Base-by-base conservation (phyloP, 2,329 filamentous ascomycete genomes). In the Monilinia vaccinii-corymbosi region DNA sequence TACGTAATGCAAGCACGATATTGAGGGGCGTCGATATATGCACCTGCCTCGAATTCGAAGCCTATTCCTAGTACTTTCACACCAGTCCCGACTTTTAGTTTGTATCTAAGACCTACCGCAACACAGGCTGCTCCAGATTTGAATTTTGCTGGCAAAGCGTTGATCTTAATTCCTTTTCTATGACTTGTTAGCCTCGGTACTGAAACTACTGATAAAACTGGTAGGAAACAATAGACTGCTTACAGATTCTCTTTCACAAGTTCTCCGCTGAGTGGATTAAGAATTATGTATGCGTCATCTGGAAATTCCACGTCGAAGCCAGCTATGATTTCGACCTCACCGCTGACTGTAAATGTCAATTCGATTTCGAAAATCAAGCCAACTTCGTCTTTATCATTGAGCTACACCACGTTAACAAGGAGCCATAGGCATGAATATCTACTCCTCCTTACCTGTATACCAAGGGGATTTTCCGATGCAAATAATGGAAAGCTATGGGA, bases 11-110 rank as follows among this genome's bases (percentile, higher is more conserved):
- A 61, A 21, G 61, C 61, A 40, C 61, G 58, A 38, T 62, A 63
- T 25, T 59, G 51, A 48, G 63, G 55, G 4, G 60, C 62, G 38
- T 65, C 62, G 16, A 61, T 58, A 48, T 61, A 65, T 25, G 61
- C 55, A 23, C 63, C 60, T 16, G 62, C 40, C 49, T 63, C 61
- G 28, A 65, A 60, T 44, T 58, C 57, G 31, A 63, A 60, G 7
- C 58, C 55, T 11, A 48, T 48, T 1, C 56, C 52, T 3, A 60
- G 34, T 9, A 61, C 42, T 11, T 60, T n/a, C 16, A 63, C 16
- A 10, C 40, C 40, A 18, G 60, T n/a, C 9, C 45, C 60, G 1
- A 48, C 63, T 40, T 61, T 60, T 32, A 61, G 16, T 40, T 61
- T 50, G 5, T 49, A 49, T 46, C 49, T 55, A 13, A 66, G 56